Base-by-base conservation (phyloP, 2,329 filamentous ascomycete species). In the Rugonectria rugulosa region DNA sequence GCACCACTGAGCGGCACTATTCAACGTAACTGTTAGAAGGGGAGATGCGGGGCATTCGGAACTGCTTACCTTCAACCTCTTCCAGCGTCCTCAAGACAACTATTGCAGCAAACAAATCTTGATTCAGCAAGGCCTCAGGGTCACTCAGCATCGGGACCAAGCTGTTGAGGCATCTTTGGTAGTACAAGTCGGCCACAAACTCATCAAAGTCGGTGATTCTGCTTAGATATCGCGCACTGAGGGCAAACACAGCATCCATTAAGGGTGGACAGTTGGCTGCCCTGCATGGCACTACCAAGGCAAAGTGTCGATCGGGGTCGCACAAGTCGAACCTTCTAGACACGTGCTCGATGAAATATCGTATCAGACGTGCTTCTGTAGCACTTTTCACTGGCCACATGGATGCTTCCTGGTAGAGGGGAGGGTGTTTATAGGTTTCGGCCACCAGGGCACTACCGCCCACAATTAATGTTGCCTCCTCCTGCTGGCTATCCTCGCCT, bases 91-190 rank as follows among this genome's bases (percentile, higher is more conserved):
- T 56, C 36, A 56, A 29, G n/a, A 51, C 20, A 5, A 56, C 43
- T 23, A 52, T 43, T 5, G 53, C 53, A 12, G 53, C 53, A 27
- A 56, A 56, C 11, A 56, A 23, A 29, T 56, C 47, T 12, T 52
- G 31, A 8, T 56, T 47, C 14, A 41, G 6, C 26, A 47, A 31
- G 4, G 42, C 47, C 7, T 47, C 34, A 19, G 44, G 24, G 10
- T 47, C 34, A 5, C 27, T 32, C 8, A 52, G 24, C 34, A 49
- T 47, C 1, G 42, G 47, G 6, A 56, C 41, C 41, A 56, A 14
- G 12, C 47, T 52, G 17, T 37, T 52, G 11, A 51, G 29, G 12
- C 53, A 56, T 14, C 47, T 32, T 37, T 56, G 32, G 20, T 52
- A 51, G 29, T 56, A 56, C 23, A 42, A 8, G 17, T 56, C 41